Evolutionary conservation across 2,329 filamentous ascomycete species (phyloP).

Genomic region (Alternaria triticina): DNA sequence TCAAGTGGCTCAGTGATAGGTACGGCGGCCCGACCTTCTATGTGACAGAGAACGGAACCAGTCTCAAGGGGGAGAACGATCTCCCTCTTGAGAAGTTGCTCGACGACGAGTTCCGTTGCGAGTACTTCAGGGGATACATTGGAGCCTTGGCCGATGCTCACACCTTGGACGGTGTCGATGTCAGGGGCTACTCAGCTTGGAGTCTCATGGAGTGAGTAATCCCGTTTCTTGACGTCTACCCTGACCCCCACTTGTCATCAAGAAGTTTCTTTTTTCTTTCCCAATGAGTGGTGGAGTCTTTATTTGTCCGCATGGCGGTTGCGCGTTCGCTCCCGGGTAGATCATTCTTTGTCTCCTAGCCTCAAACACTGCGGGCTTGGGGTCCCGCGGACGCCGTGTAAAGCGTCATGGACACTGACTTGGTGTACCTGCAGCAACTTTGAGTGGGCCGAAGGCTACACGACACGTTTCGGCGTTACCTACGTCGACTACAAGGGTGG

Average conservation of each 20-base stretch:
- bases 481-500: slow-evolving; percentile 82
- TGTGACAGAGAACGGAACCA: slow-evolving; percentile 88
- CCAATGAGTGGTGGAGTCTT: not conserved
- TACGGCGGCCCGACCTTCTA: slow-evolving; percentile 81
- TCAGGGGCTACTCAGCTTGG: slow-evolving; percentile 84
- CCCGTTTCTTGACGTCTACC: slow-evolving; percentile 17
- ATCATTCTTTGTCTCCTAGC: slow-evolving; percentile 11
- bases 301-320: slow-evolving; percentile 1
- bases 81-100: slow-evolving; percentile 73
- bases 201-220: slow-evolving; percentile 75
- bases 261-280: not conserved
- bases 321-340: not conserved
- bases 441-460: slow-evolving; percentile 90
- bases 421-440: slow-evolving; percentile 66
- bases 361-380: slow-evolving; percentile 12
- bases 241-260: not conserved
- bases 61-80: slow-evolving; percentile 82
- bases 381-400: not conserved
- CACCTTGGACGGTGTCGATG: slow-evolving; percentile 75
- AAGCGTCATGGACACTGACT: slow-evolving; percentile 2
- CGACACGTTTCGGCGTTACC: slow-evolving; percentile 83
- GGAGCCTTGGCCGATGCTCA: slow-evolving; percentile 76
- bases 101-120: slow-evolving; percentile 79
- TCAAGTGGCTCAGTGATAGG: slow-evolving; percentile 65
- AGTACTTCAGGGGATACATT: slow-evolving; percentile 81